Evolutionary conservation across 1,139 yeast species (phyloP).

Genomic region (Eremothecium coryli): DNA sequence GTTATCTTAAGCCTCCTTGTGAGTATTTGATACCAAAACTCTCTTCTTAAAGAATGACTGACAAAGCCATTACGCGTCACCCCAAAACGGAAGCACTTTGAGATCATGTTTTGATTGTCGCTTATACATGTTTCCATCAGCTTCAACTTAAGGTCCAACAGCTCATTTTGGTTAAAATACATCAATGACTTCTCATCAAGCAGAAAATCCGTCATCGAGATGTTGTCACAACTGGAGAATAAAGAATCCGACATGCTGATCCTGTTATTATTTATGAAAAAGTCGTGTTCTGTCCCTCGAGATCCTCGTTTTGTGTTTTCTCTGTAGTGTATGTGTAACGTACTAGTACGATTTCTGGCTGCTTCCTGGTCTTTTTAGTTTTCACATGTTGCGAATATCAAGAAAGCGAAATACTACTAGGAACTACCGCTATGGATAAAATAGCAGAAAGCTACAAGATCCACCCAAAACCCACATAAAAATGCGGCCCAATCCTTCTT

Average conservation of each 20-base stretch:
- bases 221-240: slow-evolving; percentile 5
- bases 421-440: too few relatives aligned
- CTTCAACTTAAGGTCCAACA: slow-evolving; percentile 12
- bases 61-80: slow-evolving; percentile 22
- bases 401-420: too few relatives aligned
- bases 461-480: too few relatives aligned
- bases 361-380: too few relatives aligned
- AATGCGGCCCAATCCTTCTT: too few relatives aligned
- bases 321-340: too few relatives aligned
- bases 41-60: slow-evolving; percentile 13
- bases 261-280: too few relatives aligned
- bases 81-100: slow-evolving; percentile 16
- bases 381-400: too few relatives aligned
- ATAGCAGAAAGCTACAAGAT: too few relatives aligned
- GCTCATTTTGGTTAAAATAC: slow-evolving; percentile 14
- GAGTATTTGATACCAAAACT: slow-evolving; percentile 20
- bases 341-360: too few relatives aligned
- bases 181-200: slow-evolving; percentile 15
- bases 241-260: slow-evolving; percentile 2
- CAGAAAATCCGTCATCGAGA: slow-evolving; percentile 13
- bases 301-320: too few relatives aligned
- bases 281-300: too few relatives aligned
- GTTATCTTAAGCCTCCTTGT: slow-evolving; percentile 1
- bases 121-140: slow-evolving; percentile 8
- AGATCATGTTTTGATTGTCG: slow-evolving; percentile 9